Percentiles rank a stretch among this genome's conserved stretches.
These are phyloP conservation scores for Erodium chrysanthum DNA, from an alignment of 441 rosid genomes.

Conservation along the genomic window DNA sequence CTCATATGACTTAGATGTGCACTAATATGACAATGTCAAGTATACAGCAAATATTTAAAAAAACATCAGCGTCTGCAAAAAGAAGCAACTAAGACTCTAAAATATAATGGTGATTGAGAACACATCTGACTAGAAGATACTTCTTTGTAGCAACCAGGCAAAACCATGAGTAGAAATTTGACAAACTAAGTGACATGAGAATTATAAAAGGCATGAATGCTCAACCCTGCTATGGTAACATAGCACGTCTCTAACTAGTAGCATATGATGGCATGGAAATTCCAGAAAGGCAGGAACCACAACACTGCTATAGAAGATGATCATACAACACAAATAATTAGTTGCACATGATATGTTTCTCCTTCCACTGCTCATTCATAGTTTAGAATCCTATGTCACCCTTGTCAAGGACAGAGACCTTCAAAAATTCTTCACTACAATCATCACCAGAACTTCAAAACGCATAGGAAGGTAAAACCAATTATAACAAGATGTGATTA, in stretches of 20 bases:
- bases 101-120: too few relatives aligned
- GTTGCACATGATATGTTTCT: background rate
- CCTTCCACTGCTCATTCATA: background rate
- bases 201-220: background rate
- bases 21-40: background rate
- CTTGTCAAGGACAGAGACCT: background rate
- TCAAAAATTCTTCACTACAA: background rate
- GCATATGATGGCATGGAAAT: background rate
- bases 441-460: background rate
- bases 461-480: background rate
- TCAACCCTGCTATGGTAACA: background rate
- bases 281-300: background rate
- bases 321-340: background rate
- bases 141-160: background rate
- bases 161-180: background rate
- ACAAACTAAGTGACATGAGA: background rate
- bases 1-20: slow-evolving; percentile 5
- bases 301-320: background rate
- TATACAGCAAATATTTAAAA: background rate
- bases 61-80: background rate
- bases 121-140: background rate
- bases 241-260: background rate
- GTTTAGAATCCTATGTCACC: background rate
- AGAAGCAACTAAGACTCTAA: background rate
- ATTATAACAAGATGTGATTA: background rate